Conservation (phyloP, 257 asterid genomes). For the Nicotiana otophora region DNA sequence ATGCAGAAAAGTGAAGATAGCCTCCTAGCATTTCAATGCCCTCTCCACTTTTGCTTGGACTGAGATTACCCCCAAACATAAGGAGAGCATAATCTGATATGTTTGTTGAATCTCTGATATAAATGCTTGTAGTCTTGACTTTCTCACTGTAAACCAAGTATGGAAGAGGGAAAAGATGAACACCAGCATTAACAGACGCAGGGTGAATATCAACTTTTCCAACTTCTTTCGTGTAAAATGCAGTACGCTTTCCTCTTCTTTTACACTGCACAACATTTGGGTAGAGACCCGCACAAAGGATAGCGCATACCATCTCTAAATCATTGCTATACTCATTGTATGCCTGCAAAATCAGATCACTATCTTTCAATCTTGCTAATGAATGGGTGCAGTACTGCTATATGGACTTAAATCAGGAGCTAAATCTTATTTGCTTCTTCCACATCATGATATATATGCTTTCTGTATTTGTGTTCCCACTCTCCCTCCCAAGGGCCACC, state of each 20-base stretch:
- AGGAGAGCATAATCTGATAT: constrained; percentile 87
- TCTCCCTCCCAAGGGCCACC: no score
- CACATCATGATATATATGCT: background rate
- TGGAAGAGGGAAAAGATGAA: constrained; percentile 81
- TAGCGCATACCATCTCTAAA: constrained; percentile 89
- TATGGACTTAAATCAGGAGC: background rate
- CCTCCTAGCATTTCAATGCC: constrained; percentile 98
- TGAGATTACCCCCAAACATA: constrained; percentile 94
- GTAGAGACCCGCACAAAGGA: constrained; percentile 93
- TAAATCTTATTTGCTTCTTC: background rate
- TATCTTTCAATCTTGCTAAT: background rate
- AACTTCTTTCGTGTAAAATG: constrained; percentile 73
- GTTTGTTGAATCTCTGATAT: constrained; percentile 78
- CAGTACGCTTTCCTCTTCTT: constrained; percentile 84
- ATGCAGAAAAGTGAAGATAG: constrained; percentile 89
- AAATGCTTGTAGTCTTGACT: constrained; percentile 75
- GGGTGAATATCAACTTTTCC: constrained; percentile 94
- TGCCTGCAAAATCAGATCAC: constrained; percentile 43
- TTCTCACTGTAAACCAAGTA: constrained; percentile 86
- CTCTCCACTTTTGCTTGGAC: constrained; percentile 60
- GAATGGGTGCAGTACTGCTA: background rate
- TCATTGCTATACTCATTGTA: constrained; percentile 69
- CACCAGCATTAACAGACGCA: constrained; percentile 78
- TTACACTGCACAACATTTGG: constrained; percentile 97
- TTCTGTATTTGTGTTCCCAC: no score